Percentiles rank a stretch among this genome's conserved stretches.
These are phyloP conservation scores for Lotmaria passim DNA, from an alignment of 208 protist genomes.

Conservation along the genomic window DNA sequence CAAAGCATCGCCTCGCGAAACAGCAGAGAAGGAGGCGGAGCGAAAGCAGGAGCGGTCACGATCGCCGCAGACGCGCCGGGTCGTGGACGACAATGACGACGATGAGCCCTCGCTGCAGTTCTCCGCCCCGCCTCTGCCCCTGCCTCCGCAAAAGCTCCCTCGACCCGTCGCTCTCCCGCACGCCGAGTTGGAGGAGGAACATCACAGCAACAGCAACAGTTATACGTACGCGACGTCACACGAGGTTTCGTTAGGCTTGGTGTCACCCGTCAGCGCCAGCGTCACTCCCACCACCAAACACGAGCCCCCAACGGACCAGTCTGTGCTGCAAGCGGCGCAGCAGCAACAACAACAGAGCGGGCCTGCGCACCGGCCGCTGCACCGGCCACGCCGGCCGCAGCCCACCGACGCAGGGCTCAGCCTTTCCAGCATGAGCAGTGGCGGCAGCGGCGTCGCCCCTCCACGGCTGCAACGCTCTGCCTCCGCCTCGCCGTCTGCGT, in stretches of 20 bases:
- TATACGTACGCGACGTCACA: neutral
- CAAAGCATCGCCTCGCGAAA: neutral
- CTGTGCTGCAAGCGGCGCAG: neutral
- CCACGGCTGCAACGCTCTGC: constrained; percentile 53
- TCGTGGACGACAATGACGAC: constrained; percentile 45
- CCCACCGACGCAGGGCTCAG: constrained; percentile 13
- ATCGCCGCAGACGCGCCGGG: constrained; percentile 10
- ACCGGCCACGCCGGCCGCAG: constrained; percentile 24
- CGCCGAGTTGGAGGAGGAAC: neutral
- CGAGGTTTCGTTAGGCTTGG: neutral
- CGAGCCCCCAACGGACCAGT: neutral
- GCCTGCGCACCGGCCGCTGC: constrained; percentile 11
- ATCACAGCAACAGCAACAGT: too few species aligned
- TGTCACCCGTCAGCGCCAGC: neutral
- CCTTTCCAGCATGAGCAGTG: neutral
- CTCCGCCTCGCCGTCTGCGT: constrained; percentile 5
- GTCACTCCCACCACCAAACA: neutral
- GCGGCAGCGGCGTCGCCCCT: constrained; percentile 21
- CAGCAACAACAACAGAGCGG: constrained; percentile 3
- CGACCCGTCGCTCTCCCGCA: neutral
- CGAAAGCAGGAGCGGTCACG: neutral
- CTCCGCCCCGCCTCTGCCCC: constrained; percentile 6
- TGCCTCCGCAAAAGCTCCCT: neutral
- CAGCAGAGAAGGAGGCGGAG: neutral
- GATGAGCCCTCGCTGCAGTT: constrained; percentile 55